Conservation (phyloP, 192 early-diverging fungal genomes). For the Coemansia sp. region DNA sequence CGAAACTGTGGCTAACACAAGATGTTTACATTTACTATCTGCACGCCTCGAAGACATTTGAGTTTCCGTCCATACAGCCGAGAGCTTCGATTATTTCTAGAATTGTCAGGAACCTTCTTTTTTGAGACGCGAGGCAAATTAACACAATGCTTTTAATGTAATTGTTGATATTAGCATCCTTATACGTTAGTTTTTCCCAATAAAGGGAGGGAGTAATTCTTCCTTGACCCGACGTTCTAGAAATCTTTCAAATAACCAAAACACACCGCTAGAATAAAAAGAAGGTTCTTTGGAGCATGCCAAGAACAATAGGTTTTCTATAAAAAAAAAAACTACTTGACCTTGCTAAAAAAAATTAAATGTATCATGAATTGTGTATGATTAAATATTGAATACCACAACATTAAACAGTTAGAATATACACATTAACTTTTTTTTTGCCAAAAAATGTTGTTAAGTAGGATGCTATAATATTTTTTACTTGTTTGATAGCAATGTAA, state of each 20-base stretch:
- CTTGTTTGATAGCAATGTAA: not conserved
- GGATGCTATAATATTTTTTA: too few species aligned
- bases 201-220: not conserved
- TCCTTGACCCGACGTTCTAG: not conserved
- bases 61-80: not conserved
- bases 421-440: not conserved
- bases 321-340: not conserved
- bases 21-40: not conserved
- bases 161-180: constrained; percentile 1
- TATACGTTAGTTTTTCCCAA: not conserved
- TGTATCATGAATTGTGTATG: not conserved
- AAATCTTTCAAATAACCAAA: not conserved
- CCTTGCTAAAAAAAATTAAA: not conserved
- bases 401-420: not conserved
- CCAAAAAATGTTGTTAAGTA: too few species aligned
- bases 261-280: not conserved
- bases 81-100: not conserved
- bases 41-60: not conserved
- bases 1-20: not conserved
- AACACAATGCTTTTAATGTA: not conserved
- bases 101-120: not conserved
- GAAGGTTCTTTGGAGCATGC: not conserved
- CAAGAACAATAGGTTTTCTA: not conserved
- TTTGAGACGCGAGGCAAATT: not conserved
- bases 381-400: not conserved